Evolutionary conservation across 1,284 basidiomycete species (phyloP).

Genomic region (Sporisorium reilianum): DNA sequence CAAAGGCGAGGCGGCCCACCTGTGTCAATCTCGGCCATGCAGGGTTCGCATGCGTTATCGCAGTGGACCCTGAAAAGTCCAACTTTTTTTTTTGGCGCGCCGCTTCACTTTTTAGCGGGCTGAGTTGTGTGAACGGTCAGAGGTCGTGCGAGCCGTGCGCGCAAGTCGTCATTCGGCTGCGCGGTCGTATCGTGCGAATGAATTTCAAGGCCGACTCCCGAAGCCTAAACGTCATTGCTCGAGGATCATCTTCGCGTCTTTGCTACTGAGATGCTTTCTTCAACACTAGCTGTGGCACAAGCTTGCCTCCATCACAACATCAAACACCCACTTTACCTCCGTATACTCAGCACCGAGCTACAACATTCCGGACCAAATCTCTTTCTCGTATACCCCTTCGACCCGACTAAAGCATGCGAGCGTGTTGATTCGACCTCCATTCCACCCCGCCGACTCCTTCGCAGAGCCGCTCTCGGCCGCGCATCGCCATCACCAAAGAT

Average conservation of each 20-base stretch:
- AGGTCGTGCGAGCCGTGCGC: slow-evolving; percentile 34
- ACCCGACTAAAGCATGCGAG: slow-evolving; percentile 4
- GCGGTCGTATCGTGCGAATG: slow-evolving; percentile 21
- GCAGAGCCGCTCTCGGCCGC: slow-evolving; percentile 8
- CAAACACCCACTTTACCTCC: too few relatives aligned
- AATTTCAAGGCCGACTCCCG: slow-evolving; percentile 27
- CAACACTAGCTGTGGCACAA: background rate
- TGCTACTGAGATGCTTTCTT: slow-evolving; percentile 1
- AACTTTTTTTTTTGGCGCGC: slow-evolving; percentile 13
- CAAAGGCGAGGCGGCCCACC: background rate
- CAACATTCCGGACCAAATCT: too few relatives aligned
- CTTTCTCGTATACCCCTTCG: background rate
- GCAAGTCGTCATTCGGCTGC: slow-evolving; percentile 13
- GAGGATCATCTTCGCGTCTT: slow-evolving; percentile 5
- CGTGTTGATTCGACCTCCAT: background rate
- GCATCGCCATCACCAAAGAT: slow-evolving; percentile 10
- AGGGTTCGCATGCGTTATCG: slow-evolving; percentile 38
- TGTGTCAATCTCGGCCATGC: slow-evolving; percentile 18
- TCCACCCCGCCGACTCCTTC: background rate
- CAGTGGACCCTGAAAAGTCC: slow-evolving; percentile 37
- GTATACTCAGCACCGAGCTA: background rate
- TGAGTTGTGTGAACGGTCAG: slow-evolving; percentile 9
- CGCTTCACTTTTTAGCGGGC: slow-evolving; percentile 1
- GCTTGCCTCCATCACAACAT: background rate
- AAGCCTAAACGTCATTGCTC: background rate